These are phyloP conservation scores for Colletotrichum musae DNA, from an alignment of 2,329 filamentous ascomycete genomes.

Conservation along the genomic window DNA sequence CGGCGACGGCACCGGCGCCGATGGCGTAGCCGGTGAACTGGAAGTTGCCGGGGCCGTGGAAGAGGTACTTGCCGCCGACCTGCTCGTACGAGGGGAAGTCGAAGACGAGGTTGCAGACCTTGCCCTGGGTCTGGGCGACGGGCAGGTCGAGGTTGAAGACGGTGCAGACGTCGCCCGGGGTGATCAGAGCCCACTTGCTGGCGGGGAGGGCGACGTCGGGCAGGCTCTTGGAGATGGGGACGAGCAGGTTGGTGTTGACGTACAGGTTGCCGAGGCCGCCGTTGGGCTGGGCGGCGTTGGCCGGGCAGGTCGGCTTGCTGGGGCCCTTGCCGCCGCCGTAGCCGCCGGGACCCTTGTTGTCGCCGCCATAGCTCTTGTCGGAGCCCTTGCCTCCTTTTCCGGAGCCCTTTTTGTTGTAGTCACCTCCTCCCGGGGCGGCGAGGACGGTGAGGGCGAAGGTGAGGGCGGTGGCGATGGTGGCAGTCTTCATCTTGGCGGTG, in stretches of 20 bases:
- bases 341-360: neutral
- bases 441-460: constrained; percentile 10
- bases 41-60: constrained; percentile 33
- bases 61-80: constrained; percentile 20
- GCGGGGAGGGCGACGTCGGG: constrained; percentile 26
- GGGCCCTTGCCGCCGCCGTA: neutral
- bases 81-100: constrained; percentile 22
- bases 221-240: constrained; percentile 29
- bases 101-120: constrained; percentile 38
- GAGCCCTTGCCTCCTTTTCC: too few relatives aligned
- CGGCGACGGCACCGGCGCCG: constrained; percentile 34
- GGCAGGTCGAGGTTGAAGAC: constrained; percentile 39
- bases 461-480: constrained; percentile 13
- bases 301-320: constrained; percentile 19
- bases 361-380: too few relatives aligned
- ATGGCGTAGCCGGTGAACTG: constrained; percentile 35
- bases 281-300: constrained; percentile 34
- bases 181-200: constrained; percentile 17
- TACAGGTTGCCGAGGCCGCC: constrained; percentile 30
- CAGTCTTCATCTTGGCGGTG: constrained; percentile 28
- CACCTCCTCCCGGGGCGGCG: constrained; percentile 7
- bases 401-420: neutral
- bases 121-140: constrained; percentile 33
- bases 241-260: constrained; percentile 24
- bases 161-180: constrained; percentile 33